phyloP scores from a whole-genome alignment of 768 basidiomycete species.

The Psilocybe sp. region DNA sequence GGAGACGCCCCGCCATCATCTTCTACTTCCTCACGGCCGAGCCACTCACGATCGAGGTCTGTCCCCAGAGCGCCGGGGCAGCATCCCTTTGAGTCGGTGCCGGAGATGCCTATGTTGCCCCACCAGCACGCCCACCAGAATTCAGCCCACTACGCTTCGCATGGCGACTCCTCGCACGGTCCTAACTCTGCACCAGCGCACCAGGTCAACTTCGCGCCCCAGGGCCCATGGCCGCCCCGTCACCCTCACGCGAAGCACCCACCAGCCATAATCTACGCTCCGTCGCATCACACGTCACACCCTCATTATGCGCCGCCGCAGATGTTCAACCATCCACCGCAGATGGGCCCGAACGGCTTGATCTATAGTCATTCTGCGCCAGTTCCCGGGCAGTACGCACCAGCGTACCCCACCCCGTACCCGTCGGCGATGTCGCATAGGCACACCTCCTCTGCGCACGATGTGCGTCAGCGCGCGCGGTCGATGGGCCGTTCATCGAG shows the following conservation, averaged over 20 bases:
- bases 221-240: constrained; percentile 21
- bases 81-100: constrained; percentile 18
- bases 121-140: constrained; percentile 6
- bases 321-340: constrained; percentile 53
- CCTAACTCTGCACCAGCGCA: constrained; percentile 12
- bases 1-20: constrained; percentile 30
- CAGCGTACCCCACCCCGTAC: constrained; percentile 39
- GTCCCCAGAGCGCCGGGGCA: constrained; percentile 37
- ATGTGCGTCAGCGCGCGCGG: constrained; percentile 27
- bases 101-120: constrained; percentile 23
- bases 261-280: constrained; percentile 58
- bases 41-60: constrained; percentile 42
- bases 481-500: constrained; percentile 17
- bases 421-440: constrained; percentile 36
- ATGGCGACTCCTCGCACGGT: background rate
- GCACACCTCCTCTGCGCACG: constrained; percentile 31
- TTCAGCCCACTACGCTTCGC: background rate
- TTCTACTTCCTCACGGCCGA: constrained; percentile 28
- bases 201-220: constrained; percentile 28
- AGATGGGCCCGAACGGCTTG: constrained; percentile 57
- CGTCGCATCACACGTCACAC: constrained; percentile 41
- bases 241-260: constrained; percentile 36
- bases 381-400: constrained; percentile 38
- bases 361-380: constrained; percentile 67
- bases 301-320: constrained; percentile 60